Base-by-base conservation (phyloP, 106 monocot species). In the Cymbidium sinense region DNA sequence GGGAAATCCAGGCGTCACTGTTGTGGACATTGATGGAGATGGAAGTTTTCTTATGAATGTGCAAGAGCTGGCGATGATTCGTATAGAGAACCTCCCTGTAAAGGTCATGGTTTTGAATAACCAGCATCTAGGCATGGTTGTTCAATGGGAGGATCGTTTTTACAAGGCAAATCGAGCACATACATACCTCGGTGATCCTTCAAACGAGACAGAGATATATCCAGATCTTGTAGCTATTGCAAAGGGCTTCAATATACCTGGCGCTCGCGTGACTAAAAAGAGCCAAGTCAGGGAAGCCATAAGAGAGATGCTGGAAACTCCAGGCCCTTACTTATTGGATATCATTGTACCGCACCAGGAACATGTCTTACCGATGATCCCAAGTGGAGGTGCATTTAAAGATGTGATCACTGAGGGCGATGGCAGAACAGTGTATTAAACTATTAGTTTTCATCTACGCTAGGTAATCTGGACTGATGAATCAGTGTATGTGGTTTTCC, bases 71-170 rank as follows among this genome's bases (percentile, higher is more conserved):
- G 96, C 96, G 9, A 86, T 89, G 85, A 80, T 96, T 33, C 78
- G 81, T 43, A 77, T 93, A 8, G 93, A 96, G 80, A 91, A 96
- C 37, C 86, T 96, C 13, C 86, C 87, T 18, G 93, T 96, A 2
- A 93, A 96, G 86, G 73, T 88, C 11, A 85, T 96, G 89, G 77
- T 93, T 15, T 64, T 96, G 72, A 96, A 96, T 61, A 96, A 96
- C 82, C 93, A 96, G 74, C 96, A 96, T 79, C 76, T 96, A 83
- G 96, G 96, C 17, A 96, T 96, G 96, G 89, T 96, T 17, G 93
- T 91, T 6, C 96, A 93, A 50, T 96, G 96, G 96, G 93, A 93
- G 70, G 96, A 96, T 69, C 58, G 96, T 34, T 91, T 93, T 77
- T 96, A 91, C 82, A 91, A 96, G 82, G 89, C 91, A 4, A 91